Evolutionary conservation across 306 rosid species (phyloP).

Genomic region (Carpinus viminea): DNA sequence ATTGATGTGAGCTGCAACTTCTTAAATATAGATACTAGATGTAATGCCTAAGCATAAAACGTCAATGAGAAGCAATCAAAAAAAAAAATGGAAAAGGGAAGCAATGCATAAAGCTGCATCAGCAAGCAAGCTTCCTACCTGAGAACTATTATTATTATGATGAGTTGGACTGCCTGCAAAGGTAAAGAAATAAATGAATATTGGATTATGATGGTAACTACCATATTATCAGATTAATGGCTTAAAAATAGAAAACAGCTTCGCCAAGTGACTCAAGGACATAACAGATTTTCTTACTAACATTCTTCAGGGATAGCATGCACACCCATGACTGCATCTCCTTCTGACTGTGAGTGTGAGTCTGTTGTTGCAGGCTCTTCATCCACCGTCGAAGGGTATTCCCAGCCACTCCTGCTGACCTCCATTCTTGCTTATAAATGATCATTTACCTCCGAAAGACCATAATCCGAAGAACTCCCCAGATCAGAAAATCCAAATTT

Average conservation of each 20-base stretch:
- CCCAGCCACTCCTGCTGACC: conserved; percentile 68
- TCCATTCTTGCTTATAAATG: conserved; percentile 78
- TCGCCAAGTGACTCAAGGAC: not conserved
- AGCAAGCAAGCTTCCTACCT: conserved; percentile 56
- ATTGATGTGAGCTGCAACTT: not conserved
- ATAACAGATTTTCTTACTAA: conserved; percentile 40
- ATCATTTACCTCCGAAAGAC: conserved; percentile 62
- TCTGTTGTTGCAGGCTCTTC: conserved; percentile 55
- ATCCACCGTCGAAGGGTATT: conserved; percentile 50
- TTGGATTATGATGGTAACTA: conserved; percentile 5
- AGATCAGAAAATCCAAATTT: conserved; percentile 68
- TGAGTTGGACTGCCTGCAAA: conserved; percentile 55
- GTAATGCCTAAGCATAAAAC: conserved; percentile 22
- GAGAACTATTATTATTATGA: conserved; percentile 54
- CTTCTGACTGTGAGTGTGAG: conserved; percentile 58
- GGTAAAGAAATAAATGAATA: not conserved
- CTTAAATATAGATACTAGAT: not conserved
- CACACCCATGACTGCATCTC: conserved; percentile 50
- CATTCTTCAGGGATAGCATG: conserved; percentile 81
- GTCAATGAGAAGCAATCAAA: conserved; percentile 10
- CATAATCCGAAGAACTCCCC: conserved; percentile 63
- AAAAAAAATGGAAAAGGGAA: conserved; percentile 1
- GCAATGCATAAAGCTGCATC: conserved; percentile 12
- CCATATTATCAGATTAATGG: not conserved
- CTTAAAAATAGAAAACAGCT: not conserved